Evolutionary conservation across 805 yeast species (phyloP).

Genomic region (Cyberlindnera maclurae): DNA sequence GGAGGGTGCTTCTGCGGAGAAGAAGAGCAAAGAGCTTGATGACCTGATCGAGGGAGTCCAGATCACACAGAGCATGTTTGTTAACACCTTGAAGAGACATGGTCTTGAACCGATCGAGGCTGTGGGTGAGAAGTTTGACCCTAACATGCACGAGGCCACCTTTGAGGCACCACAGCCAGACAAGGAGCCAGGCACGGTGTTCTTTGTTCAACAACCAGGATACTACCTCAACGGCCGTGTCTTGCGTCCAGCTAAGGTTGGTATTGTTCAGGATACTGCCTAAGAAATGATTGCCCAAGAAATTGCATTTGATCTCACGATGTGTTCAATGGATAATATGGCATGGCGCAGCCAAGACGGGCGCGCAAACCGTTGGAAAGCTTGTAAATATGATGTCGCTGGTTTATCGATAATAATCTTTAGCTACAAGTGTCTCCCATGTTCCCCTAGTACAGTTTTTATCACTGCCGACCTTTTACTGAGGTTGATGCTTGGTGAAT

Average conservation of each 20-base stretch:
- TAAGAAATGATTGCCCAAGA: slow-evolving; percentile 1
- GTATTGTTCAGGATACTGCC: slow-evolving; percentile 39
- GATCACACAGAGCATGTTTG: slow-evolving; percentile 42
- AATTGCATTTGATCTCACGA: not conserved
- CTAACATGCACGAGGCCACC: slow-evolving; percentile 47
- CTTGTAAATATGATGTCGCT: too few species aligned
- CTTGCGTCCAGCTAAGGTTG: slow-evolving; percentile 52
- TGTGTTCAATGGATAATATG: too few species aligned
- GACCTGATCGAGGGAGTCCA: slow-evolving; percentile 45
- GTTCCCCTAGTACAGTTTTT: too few species aligned
- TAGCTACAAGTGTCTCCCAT: too few species aligned
- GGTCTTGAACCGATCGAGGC: slow-evolving; percentile 45
- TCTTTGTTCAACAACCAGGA: slow-evolving; percentile 48
- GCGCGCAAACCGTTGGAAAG: too few species aligned
- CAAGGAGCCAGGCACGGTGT: slow-evolving; percentile 46
- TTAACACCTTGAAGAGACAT: slow-evolving; percentile 41
- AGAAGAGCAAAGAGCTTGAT: slow-evolving; percentile 33
- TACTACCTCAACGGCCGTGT: slow-evolving; percentile 45
- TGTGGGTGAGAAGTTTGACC: slow-evolving; percentile 41
- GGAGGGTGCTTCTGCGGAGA: slow-evolving; percentile 19
- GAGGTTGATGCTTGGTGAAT: too few species aligned
- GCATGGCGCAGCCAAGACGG: too few species aligned
- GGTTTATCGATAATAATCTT: too few species aligned
- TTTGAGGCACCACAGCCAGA: slow-evolving; percentile 48
- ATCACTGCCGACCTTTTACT: too few species aligned